A percentile compares a stretch with the other conserved stretches of the same genome.
Conservation (phyloP, 768 basidiomycete species). For the Daedaleopsis sinensis region DNA sequence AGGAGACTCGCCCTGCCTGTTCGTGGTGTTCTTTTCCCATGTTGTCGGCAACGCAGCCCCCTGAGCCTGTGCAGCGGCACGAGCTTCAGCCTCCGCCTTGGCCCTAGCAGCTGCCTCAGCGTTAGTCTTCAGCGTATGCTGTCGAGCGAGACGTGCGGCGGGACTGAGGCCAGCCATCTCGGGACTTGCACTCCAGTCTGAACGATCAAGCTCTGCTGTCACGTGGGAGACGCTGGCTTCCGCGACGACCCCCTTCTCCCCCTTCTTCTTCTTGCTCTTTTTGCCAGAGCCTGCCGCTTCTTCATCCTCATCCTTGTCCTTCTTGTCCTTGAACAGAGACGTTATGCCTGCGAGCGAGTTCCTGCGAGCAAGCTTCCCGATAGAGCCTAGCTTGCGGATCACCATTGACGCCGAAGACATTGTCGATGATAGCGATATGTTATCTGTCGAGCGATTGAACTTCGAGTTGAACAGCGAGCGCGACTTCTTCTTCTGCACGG, state of each 20-base stretch:
- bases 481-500: constrained; percentile 65
- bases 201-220: constrained; percentile 81
- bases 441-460: constrained; percentile 88
- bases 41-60: constrained; percentile 47
- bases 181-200: constrained; percentile 63
- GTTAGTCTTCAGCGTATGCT: constrained; percentile 89
- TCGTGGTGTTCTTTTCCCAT: constrained; percentile 86
- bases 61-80: constrained; percentile 44
- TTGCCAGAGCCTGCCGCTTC: constrained; percentile 44
- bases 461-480: constrained; percentile 87
- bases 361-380: constrained; percentile 86
- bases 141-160: constrained; percentile 85
- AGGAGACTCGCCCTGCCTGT: constrained; percentile 51
- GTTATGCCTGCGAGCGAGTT: constrained; percentile 92
- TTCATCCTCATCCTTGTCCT: constrained; percentile 46
- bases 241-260: constrained; percentile 64
- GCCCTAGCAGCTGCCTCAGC: constrained; percentile 75
- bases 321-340: constrained; percentile 90
- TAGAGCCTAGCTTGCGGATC: constrained; percentile 91
- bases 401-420: constrained; percentile 95
- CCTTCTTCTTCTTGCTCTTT: constrained; percentile 53
- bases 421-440: constrained; percentile 93
- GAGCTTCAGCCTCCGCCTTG: constrained; percentile 58
- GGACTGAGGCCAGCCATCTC: constrained; percentile 80
- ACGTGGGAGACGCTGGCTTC: constrained; percentile 79